Percentiles rank a stretch among this genome's conserved stretches.
Evolutionary conservation across 805 yeast genomes (phyloP).

Genomic region (Osmozyma mogii): DNA sequence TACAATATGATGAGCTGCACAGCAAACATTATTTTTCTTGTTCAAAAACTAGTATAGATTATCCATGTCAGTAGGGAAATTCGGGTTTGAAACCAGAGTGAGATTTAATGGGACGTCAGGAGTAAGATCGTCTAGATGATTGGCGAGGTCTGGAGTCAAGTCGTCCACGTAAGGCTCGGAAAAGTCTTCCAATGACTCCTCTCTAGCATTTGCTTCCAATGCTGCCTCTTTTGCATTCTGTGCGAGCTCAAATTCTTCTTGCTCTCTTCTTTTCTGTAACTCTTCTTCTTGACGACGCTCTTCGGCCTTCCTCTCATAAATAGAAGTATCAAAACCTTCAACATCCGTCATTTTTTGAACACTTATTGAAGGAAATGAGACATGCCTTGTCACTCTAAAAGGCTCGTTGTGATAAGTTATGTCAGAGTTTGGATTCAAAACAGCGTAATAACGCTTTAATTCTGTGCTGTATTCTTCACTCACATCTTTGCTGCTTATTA

Average conservation of each 20-base stretch:
- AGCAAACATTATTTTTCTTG: no score
- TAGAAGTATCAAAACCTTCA: conserved; percentile 9
- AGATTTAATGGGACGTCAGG: conserved; percentile 1
- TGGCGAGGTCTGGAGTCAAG: no score
- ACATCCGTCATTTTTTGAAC: conserved; percentile 11
- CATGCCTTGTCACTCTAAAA: no score
- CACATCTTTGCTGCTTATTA: conserved; percentile 4
- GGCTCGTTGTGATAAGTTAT: not conserved
- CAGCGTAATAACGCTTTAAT: conserved; percentile 1
- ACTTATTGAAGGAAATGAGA: not conserved
- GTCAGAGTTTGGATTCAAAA: conserved; percentile 1
- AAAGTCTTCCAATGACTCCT: not conserved
- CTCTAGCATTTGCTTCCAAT: not conserved
- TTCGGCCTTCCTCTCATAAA: conserved; percentile 9
- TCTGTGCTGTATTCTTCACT: conserved; percentile 2
- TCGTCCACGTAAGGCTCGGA: not conserved
- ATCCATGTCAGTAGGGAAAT: no score
- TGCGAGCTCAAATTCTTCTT: conserved; percentile 3
- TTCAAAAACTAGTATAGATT: no score
- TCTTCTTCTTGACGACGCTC: conserved; percentile 8
- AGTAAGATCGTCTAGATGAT: no score
- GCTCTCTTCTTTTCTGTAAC: conserved; percentile 3
- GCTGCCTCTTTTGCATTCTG: not conserved
- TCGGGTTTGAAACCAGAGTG: not conserved
- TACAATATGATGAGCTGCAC: not conserved